phyloP scores from a whole-genome alignment of 768 basidiomycete species.

The Chalciporus piperatus region DNA sequence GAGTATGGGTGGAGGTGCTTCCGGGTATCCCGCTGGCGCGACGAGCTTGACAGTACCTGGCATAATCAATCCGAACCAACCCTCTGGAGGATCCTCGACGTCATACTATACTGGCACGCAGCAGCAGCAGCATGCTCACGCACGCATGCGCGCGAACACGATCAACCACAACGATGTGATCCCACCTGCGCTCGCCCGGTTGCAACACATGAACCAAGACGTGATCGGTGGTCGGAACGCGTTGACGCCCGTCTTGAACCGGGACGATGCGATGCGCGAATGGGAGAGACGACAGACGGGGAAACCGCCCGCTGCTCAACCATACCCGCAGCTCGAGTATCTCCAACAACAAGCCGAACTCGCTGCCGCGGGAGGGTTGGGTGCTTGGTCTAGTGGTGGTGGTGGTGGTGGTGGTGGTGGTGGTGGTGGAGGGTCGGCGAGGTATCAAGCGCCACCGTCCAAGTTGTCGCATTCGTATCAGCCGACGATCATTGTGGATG shows the following conservation, averaged over 20 bases:
- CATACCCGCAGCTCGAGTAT: slow-evolving; percentile 88
- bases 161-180: slow-evolving; percentile 84
- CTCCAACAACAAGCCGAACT: slow-evolving; percentile 92
- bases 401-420: slow-evolving; percentile 12
- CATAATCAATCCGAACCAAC: slow-evolving; percentile 44
- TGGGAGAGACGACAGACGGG: slow-evolving; percentile 91
- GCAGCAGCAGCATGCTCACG: slow-evolving; percentile 34
- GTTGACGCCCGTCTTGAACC: slow-evolving; percentile 88
- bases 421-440: slow-evolving; percentile 17
- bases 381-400: slow-evolving; percentile 48
- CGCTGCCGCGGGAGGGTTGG: slow-evolving; percentile 59
- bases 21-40: slow-evolving; percentile 17
- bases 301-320: slow-evolving; percentile 65
- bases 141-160: slow-evolving; percentile 84
- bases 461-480: slow-evolving; percentile 37
- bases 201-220: slow-evolving; percentile 88
- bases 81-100: slow-evolving; percentile 42
- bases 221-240: slow-evolving; percentile 71
- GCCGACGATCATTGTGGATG: slow-evolving; percentile 61
- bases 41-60: slow-evolving; percentile 20
- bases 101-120: slow-evolving; percentile 56
- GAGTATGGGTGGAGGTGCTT: slow-evolving; percentile 10
- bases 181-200: slow-evolving; percentile 88
- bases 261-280: slow-evolving; percentile 93
- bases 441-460: slow-evolving; percentile 46